Evolutionary conservation across 2,329 filamentous ascomycete species (phyloP), one percentile per base, ranked within the genome.

Genomic region (Zymoseptoria crescenta): DNA sequence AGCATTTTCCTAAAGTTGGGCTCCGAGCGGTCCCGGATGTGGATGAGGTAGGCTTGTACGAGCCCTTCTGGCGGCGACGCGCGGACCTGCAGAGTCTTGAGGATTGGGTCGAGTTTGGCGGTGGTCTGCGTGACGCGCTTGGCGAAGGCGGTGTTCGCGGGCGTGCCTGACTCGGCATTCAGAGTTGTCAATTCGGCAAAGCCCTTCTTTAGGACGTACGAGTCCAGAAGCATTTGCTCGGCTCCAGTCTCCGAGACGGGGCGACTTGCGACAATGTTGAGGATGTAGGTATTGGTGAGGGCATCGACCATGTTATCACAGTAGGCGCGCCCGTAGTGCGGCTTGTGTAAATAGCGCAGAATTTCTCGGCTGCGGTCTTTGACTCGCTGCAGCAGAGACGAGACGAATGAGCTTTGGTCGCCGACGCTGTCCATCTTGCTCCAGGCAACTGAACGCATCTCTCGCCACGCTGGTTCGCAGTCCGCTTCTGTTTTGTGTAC

Each of bases 361-460:
- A 96, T 88, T 68, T 94, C 89, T 28, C 82, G 81, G 13, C 88
- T 83, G 64, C 85, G 87, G 3, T 80, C 78, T 69, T 91, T 89
- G 59, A 95, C 81, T 59, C 86, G 84, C 55, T 81, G 83, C 52
- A 96, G 76, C 2, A 99, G 79, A 72, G 96, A 90, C 8, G 85
- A 84, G 27, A 97, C 90, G 68, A 96, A 99, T 0, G 88, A 87
- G 74, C 91, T 96, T 71, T 96, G 91, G 72, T 99, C 94, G 51
- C 90, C 90, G 3, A 96, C 94, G 60, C 83, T 88, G 67, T 97
- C 94, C 80, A 99, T 89, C 64, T 88, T 91, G 73, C 87, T 89
- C 94, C 94, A 99, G 54, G 92, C 89, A 0, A 88, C 96, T 71
- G 96, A 96, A 63, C 87, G 88, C 94, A 99, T 99, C 77, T 97